Base-by-base conservation (phyloP, 2,329 filamentous ascomycete genomes). In the Hirsutella rhossiliensis region DNA sequence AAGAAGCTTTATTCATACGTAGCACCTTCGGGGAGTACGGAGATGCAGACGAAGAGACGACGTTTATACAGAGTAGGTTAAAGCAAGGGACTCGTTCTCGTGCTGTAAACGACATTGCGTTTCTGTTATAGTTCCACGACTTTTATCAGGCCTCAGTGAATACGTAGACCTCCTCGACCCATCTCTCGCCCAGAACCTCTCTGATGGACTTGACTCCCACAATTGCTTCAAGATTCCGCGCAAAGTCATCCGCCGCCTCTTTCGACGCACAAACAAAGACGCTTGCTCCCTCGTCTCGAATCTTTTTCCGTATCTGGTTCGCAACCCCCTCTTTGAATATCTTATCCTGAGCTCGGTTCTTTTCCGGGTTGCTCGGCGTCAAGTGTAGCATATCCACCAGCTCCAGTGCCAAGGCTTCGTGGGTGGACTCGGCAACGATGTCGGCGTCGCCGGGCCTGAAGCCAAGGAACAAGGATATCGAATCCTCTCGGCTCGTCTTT, bases 141-240 rank as follows among this genome's bases (percentile, higher is more conserved):
- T 39, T 11, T 18, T 23, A 7, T 40, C 28, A 41, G 9, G 17
- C 30, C 23, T 31, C 17, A 4, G 42, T 23, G 12, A n/a, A 44
- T 7, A 44, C 42, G 29, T 44, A 44, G 18, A 44, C 37, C 37
- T 44, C 42, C 15, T 44, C 42, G 5, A 44, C 29, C 42, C 42
- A 44, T 40, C 42, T 31, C 11, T 44, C 42, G 3, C 42, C 42
- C 12, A 44, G 37, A 3, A 28, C 37, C 6, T 44, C 37, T 11
- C 42, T 29, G n/a, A 44, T 44, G 11, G 42, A 44, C 11, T 18
- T 7, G 5, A 44, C 42, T 3, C 42, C 42, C 11, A 44, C 29
- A 12, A 44, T 39, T 8, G 42, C 42, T 8, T 28, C 42, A 12
- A 44, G 37, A 11, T 44, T 44, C 6, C 20, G 15, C 15, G 42